A percentile compares a stretch with the other conserved stretches of the same genome.
Evolutionary conservation across 257 asterid species (phyloP).

Genomic region (Solanum medicagineum): DNA sequence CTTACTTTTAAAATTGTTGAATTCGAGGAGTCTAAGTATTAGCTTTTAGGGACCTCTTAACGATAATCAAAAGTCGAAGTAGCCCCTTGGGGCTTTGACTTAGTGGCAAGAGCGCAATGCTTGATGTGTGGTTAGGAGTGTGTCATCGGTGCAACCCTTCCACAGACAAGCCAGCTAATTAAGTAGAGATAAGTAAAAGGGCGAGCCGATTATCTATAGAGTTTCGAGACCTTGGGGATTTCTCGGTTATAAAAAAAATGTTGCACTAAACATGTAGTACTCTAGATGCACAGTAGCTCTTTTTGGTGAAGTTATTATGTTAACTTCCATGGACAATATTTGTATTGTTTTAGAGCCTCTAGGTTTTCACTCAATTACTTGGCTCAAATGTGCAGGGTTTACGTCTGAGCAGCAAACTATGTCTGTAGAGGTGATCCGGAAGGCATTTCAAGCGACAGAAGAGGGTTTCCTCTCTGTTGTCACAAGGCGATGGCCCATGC

Average conservation of each 20-base stretch:
- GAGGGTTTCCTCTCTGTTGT: slow-evolving; percentile 51
- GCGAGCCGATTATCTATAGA: background rate
- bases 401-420: slow-evolving; percentile 42
- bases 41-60: background rate
- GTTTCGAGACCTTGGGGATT: background rate
- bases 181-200: background rate
- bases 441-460: slow-evolving; percentile 61
- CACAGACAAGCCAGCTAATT: background rate
- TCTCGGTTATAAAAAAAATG: background rate
- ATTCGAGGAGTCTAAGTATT: background rate
- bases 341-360: background rate
- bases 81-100: background rate
- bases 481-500: slow-evolving; percentile 36
- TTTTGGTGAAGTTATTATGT: background rate
- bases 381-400: slow-evolving; percentile 24
- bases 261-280: background rate
- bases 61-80: background rate
- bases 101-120: background rate
- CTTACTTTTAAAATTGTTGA: background rate
- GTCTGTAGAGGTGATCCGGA: slow-evolving; percentile 46
- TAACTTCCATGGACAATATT: background rate
- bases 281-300: background rate
- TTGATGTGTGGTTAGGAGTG: background rate
- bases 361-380: background rate
- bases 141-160: background rate